Base-by-base conservation (phyloP, 2,329 filamentous ascomycete species). In the Colletotrichum sidae region DNA sequence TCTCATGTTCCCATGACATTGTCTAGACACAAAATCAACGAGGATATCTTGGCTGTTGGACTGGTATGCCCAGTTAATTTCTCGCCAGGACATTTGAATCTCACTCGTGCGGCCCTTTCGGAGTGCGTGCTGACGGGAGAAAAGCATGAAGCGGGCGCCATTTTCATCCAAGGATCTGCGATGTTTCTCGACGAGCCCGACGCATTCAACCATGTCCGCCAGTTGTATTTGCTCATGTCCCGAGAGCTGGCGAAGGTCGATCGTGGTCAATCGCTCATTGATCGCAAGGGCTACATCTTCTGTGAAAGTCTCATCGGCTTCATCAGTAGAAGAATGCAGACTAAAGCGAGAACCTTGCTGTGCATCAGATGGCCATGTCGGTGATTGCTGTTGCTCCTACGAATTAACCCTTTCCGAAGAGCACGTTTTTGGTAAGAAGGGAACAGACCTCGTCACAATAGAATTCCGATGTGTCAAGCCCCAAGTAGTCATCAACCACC, bases 81-180 rank as follows among this genome's bases (percentile, higher is more conserved):
- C 93, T 66, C 93, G 83, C 88, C 90, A 92, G 0, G 85, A 90
- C 71, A 97, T 86, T 33, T 87, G 83, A 4, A 89, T 86, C 71
- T 91, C 86, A 67, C 86, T 86, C 3, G 86, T 85, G 65, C 89
- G 86, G 52, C 85, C 84, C 75, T 88, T 89, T 35, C 90, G 88
- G 52, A 96, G 81, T 54, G 89, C 89, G 74, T 95, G 90, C 72
- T 96, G 92, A 17, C 93, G 86, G 79, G 95, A 96, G 77, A 96
- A 96, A 11, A 97, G 83, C 78, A 97, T 88, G 76, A 94, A 97
- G 47, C 93, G 89, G 8, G 92, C 91, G 4, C 92, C 94, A 72
- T 97, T 97, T 71, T 93, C 92, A 72, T 97, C 94, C 79, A 97
- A 91, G 3, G 94, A 97, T 6, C 93, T 88, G 15, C 93, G 88